Evolutionary conservation across 805 yeast genomes (phyloP), one percentile per base, ranked within the genome.

Genomic region (Starmerella bacillaris): DNA sequence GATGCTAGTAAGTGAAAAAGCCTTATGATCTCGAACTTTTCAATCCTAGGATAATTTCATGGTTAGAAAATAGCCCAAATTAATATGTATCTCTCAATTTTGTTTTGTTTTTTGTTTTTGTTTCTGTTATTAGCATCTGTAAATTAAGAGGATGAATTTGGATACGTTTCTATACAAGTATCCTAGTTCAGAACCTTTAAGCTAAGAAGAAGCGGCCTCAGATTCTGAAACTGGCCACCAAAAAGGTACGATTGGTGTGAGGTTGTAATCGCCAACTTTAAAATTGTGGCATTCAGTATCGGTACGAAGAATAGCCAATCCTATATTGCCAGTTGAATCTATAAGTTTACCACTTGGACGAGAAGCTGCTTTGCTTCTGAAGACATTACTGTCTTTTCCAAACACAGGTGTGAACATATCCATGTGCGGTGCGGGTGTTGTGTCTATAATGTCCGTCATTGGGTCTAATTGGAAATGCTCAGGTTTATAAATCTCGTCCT

Each of bases 151-250:
- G n/a, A n/a, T n/a, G n/a, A n/a, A n/a, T n/a, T n/a, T n/a, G n/a
- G n/a, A n/a, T n/a, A n/a, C n/a, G n/a, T n/a, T n/a, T n/a, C n/a
- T n/a, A n/a, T n/a, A n/a, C n/a, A n/a, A n/a, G n/a, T n/a, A n/a
- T n/a, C n/a, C n/a, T n/a, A n/a, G n/a, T n/a, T n/a, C n/a, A n/a
- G n/a, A n/a, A n/a, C n/a, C n/a, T n/a, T n/a, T n/a, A n/a, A n/a
- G n/a, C n/a, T n/a, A n/a, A n/a, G n/a, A n/a, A n/a, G n/a, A n/a
- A n/a, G n/a, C n/a, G n/a, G n/a, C n/a, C n/a, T n/a, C n/a, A n/a
- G n/a, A n/a, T n/a, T n/a, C n/a, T n/a, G n/a, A n/a, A n/a, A 54
- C 59, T 0, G 83, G 83, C 83, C 86, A 78, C 84, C 86, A 78
- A 33, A 65, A 72, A 0, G 92, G 89, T 4, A 59, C 56, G 39